phyloP scores from a whole-genome alignment of 2,329 filamentous ascomycete genomes.

The Colletotrichum karsti region DNA sequence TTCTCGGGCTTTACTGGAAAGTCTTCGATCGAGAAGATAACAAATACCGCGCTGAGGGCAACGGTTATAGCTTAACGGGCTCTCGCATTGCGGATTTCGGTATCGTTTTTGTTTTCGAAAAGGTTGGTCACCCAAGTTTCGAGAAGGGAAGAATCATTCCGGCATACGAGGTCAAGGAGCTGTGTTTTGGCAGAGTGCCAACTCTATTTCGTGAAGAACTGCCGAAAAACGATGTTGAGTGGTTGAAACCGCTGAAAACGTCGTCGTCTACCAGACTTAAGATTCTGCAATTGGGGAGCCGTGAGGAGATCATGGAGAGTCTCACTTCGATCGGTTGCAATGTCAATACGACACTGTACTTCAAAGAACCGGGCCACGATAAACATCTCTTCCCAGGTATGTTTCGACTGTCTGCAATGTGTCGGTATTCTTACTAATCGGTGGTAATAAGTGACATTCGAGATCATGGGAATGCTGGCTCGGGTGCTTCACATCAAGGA shows the following conservation, averaged over 20 bases:
- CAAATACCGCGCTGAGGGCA: conserved; percentile 45
- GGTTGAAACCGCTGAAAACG: background rate
- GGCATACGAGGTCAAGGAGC: conserved; percentile 43
- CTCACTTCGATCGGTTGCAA: conserved; percentile 48
- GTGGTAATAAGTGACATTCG: conserved; percentile 41
- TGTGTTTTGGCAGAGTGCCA: conserved; percentile 49
- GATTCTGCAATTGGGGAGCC: conserved; percentile 28
- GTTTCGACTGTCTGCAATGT: background rate
- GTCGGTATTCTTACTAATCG: background rate
- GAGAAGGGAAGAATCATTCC: conserved; percentile 45
- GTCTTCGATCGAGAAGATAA: conserved; percentile 45
- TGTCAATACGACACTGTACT: conserved; percentile 41
- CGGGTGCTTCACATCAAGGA: conserved; percentile 43
- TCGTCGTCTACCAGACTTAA: conserved; percentile 28
- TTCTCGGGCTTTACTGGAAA: conserved; percentile 51
- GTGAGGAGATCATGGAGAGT: conserved; percentile 43
- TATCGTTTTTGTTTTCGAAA: conserved; percentile 47
- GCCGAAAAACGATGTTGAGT: conserved; percentile 8
- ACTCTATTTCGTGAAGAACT: conserved; percentile 41
- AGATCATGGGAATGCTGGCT: conserved; percentile 50
- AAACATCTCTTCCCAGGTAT: conserved; percentile 37
- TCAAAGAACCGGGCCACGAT: conserved; percentile 25
- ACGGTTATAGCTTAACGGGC: conserved; percentile 43
- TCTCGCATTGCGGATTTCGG: conserved; percentile 42
- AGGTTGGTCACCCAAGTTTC: conserved; percentile 44